These are phyloP conservation scores for Gossypium gossypioides DNA, from an alignment of 441 rosid genomes.

Conservation along the genomic window DNA sequence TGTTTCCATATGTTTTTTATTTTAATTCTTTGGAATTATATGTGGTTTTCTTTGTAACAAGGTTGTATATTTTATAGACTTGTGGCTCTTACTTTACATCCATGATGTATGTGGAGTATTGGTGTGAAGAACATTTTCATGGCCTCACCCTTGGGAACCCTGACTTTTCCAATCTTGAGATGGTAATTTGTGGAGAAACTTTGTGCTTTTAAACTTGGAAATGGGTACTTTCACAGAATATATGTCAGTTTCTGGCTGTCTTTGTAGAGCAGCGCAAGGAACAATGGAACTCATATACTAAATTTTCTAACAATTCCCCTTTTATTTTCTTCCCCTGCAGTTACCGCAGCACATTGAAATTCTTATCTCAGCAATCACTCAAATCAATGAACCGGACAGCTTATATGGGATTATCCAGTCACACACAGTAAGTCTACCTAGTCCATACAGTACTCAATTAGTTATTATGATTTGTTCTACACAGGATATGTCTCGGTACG, in stretches of 20 bases:
- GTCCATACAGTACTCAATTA: slow-evolving; percentile 6
- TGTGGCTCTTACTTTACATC: slow-evolving; percentile 88
- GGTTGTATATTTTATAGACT: slow-evolving; percentile 33
- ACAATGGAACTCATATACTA: background rate
- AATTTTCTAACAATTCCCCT: background rate
- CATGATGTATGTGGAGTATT: slow-evolving; percentile 81
- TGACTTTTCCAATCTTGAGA: slow-evolving; percentile 77
- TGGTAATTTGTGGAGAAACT: slow-evolving; percentile 37
- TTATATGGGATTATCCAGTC: slow-evolving; percentile 88
- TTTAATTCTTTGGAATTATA: background rate
- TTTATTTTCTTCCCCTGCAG: slow-evolving; percentile 32
- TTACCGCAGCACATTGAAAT: slow-evolving; percentile 72
- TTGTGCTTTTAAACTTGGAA: background rate
- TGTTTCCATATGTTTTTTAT: background rate
- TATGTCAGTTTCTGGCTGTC: background rate
- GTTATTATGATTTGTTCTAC: background rate
- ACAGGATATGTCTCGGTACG: too few species aligned
- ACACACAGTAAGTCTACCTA: slow-evolving; percentile 51
- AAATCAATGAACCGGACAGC: slow-evolving; percentile 93
- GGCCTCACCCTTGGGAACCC: slow-evolving; percentile 73
- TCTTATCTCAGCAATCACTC: slow-evolving; percentile 78
- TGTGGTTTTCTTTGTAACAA: slow-evolving; percentile 10
- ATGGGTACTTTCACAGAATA: background rate
- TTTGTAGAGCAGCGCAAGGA: background rate
- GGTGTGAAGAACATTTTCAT: slow-evolving; percentile 89